Evolutionary conservation across 305 asterid species (phyloP), one percentile per base, ranked within the genome.

Genomic region (Fraxinus sp.): DNA sequence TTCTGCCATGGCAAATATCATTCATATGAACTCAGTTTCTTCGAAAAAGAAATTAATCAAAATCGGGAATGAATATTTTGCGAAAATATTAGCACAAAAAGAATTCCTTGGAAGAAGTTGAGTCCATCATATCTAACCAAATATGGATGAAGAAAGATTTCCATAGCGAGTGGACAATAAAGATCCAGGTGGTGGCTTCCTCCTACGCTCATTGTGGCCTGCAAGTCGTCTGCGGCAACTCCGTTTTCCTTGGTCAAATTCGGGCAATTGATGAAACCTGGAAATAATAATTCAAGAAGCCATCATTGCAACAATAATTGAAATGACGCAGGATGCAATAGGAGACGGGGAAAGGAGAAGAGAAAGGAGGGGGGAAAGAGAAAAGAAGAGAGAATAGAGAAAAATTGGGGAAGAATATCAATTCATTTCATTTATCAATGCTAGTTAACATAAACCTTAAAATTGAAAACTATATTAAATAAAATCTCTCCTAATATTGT

Each of bases 151-250:
- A 86, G 89, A 82, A 70, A 90, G 87, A 79, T 35, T 86, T 83
- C 97, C 95, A 83, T 82, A 91, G 88, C 89, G 91, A 82, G 91
- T 73, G 74, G 97, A 89, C 87, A 90, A 76, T 57, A 91, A 75
- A 37, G 92, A 81, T 84, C 90, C 93, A 10, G 92, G 57, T 13
- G 18, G 92, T 16, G 96, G 97, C 91, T 95, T 95, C 88, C 99
- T 90, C 64, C 99, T 78, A 33, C 99, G 97, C 89, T 94, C 99
- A 22, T 95, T 95, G 88, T 95, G 99, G 79, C 97, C 96, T 18
- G 99, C 99, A 79, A 95, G 90, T 83, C 99, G 97, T 85, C 98
- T 93, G 81, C 98, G 92, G 86, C 99, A 95, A 81, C 99, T 95
- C 46, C 99, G 84, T 70, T 95, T 95, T 59, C 92, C 97, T 88